Percentiles rank a stretch among this genome's conserved stretches.
Evolutionary conservation across 1,139 yeast genomes (phyloP).

Genomic region (Nakaseomyces bracarensis): DNA sequence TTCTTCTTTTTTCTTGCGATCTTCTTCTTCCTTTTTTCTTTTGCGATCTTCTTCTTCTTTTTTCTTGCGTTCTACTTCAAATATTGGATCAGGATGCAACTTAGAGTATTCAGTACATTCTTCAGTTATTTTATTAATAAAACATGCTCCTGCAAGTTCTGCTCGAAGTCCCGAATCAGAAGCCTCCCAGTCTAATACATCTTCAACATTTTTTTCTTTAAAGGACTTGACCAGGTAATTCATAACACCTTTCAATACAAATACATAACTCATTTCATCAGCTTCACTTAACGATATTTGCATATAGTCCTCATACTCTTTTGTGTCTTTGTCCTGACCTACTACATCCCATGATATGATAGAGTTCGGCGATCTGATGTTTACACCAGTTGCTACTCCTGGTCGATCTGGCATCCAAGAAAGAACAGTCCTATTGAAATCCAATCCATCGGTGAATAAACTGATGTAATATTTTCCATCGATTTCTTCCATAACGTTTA

Average conservation of each 20-base stretch:
- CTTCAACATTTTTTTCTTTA: no score
- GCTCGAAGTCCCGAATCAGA: no score
- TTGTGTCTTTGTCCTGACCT: constrained; percentile 11
- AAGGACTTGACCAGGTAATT: constrained; percentile 30
- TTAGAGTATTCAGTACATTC: no score
- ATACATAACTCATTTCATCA: constrained; percentile 37
- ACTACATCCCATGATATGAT: constrained; percentile 41
- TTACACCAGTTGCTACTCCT: constrained; percentile 15
- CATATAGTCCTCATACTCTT: constrained; percentile 35
- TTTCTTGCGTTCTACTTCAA: no score
- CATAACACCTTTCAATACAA: constrained; percentile 37
- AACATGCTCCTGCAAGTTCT: no score
- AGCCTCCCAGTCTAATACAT: no score
- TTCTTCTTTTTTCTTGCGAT: no score
- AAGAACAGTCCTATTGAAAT: constrained; percentile 36
- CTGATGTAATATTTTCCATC: constrained; percentile 37
- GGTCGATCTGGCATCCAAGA: constrained; percentile 30
- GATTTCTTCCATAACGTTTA: constrained; percentile 38
- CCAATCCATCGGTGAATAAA: constrained; percentile 37
- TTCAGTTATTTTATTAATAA: no score
- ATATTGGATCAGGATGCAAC: no score
- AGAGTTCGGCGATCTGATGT: constrained; percentile 38
- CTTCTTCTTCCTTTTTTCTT: no score
- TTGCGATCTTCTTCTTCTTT: no score
- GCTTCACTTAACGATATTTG: constrained; percentile 41